Percentiles rank a stretch among this genome's conserved stretches.
These are phyloP conservation scores for Wickerhamomyces alni DNA, from an alignment of 805 yeast species.

Conservation along the genomic window DNA sequence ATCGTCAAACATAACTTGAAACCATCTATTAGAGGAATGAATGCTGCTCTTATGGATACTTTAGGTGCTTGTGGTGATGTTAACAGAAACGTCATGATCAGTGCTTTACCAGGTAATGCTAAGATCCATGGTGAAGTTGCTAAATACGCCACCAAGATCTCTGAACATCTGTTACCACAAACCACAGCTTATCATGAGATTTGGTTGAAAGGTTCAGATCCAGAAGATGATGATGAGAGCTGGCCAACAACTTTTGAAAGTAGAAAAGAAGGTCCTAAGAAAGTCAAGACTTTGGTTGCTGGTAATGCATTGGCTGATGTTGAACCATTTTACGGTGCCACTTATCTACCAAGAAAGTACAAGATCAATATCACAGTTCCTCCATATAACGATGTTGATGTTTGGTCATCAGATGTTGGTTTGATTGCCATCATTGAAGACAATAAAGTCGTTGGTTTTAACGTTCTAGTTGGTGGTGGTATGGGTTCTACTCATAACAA, in stretches of 20 bases:
- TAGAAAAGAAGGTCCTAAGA: conserved; percentile 70
- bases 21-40: conserved; percentile 90
- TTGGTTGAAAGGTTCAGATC: conserved; percentile 87
- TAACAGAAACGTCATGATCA: conserved; percentile 88
- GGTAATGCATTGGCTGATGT: conserved; percentile 77
- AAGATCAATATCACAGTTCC: conserved; percentile 93
- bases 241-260: conserved; percentile 58
- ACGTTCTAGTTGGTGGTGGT: conserved; percentile 94
- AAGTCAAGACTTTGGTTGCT: conserved; percentile 77
- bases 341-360: conserved; percentile 92
- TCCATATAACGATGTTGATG: conserved; percentile 95
- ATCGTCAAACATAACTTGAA: conserved; percentile 84
- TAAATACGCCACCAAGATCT: conserved; percentile 53
- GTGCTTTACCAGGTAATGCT: conserved; percentile 85
- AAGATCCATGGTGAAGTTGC: conserved; percentile 74
- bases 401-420: conserved; percentile 93
- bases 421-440: conserved; percentile 74
- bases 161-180: conserved; percentile 79
- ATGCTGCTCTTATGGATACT: conserved; percentile 85
- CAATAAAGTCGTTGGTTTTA: conserved; percentile 68
- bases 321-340: conserved; percentile 85
- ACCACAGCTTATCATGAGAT: conserved; percentile 97
- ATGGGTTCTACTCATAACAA: conserved; percentile 98
- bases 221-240: conserved; percentile 54
- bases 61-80: conserved; percentile 99